A percentile compares a stretch with the other conserved stretches of the same genome.
phyloP scores from a whole-genome alignment of 2,329 filamentous ascomycete genomes.

The Amylocarpus encephaloides region DNA sequence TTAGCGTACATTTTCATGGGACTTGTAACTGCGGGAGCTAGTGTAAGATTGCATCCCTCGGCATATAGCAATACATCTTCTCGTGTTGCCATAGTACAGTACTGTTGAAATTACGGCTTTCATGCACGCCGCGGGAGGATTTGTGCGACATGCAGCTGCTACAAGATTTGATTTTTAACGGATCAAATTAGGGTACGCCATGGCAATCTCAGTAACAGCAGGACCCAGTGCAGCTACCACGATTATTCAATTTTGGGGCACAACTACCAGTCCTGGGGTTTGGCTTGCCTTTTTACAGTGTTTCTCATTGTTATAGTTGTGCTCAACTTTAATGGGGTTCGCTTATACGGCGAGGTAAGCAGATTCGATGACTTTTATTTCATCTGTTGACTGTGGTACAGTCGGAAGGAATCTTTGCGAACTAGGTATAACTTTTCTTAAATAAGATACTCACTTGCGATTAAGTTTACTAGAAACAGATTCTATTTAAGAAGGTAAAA shows the following conservation, averaged over 20 bases:
- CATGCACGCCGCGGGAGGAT: constrained; percentile 27
- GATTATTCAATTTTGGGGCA: constrained; percentile 2
- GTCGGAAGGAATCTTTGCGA: constrained; percentile 55
- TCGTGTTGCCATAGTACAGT: constrained; percentile 24
- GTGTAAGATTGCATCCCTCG: constrained; percentile 38
- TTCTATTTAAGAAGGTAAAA: background rate
- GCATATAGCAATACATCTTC: constrained; percentile 19
- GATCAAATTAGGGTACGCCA: constrained; percentile 7
- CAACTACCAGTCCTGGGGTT: constrained; percentile 1
- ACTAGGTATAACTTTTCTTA: no score
- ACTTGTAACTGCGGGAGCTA: constrained; percentile 40
- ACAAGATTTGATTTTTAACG: constrained; percentile 21
- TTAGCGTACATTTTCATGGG: constrained; percentile 43
- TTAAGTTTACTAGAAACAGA: background rate
- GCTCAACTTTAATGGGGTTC: constrained; percentile 53
- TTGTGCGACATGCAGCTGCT: constrained; percentile 28
- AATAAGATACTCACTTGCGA: no score
- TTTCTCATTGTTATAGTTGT: constrained; percentile 28
- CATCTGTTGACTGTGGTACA: background rate
- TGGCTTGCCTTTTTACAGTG: constrained; percentile 35
- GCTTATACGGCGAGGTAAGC: constrained; percentile 47
- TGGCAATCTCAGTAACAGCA: constrained; percentile 2
- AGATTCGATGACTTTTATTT: no score
- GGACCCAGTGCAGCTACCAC: constrained; percentile 1
- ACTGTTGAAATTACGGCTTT: constrained; percentile 25